phyloP scores from a whole-genome alignment of 225 moss, liverwort and hornwort species.

The Neckera pumila region DNA sequence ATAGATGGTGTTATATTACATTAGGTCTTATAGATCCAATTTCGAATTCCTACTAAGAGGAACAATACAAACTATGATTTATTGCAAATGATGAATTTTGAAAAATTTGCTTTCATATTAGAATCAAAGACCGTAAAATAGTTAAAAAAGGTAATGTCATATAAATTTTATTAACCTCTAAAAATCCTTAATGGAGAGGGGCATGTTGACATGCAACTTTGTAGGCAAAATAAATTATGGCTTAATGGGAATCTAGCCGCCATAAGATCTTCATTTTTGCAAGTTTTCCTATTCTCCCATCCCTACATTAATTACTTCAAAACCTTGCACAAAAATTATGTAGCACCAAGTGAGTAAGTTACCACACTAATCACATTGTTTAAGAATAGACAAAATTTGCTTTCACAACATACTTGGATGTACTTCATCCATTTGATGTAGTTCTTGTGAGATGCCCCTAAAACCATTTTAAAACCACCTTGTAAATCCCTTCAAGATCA shows the following conservation, averaged over 20 bases:
- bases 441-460: neutral
- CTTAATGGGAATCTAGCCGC: no score
- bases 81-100: neutral
- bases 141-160: fast-evolving
- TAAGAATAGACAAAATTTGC: no score
- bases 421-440: neutral
- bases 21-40: neutral
- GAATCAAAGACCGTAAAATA: neutral
- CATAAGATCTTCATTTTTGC: no score
- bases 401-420: no score
- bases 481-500: neutral
- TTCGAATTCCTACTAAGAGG: fast-evolving
- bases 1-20: no score
- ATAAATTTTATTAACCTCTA: neutral
- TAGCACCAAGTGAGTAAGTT: no score
- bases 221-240: neutral
- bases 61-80: neutral
- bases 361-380: no score
- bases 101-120: neutral
- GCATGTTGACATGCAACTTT: neutral
- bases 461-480: neutral
- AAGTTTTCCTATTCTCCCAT: no score
- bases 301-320: no score
- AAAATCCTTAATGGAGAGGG: neutral
- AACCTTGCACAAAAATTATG: no score